These are phyloP conservation scores for Huntiella decipiens DNA, from an alignment of 2,329 filamentous ascomycete genomes.

Conservation along the genomic window DNA sequence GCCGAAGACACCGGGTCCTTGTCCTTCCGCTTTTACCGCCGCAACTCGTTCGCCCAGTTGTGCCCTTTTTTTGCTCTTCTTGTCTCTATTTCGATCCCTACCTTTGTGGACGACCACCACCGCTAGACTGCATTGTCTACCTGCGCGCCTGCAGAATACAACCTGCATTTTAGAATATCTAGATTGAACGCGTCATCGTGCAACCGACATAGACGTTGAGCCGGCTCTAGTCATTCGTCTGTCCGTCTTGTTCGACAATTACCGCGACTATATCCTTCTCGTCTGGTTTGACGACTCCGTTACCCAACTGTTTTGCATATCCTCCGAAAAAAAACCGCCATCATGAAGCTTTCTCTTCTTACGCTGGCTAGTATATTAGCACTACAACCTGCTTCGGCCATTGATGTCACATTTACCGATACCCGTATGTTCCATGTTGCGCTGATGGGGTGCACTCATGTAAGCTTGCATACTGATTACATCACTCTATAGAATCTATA, in stretches of 20 bases:
- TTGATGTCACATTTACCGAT: conserved; percentile 17
- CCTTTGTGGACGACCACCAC: no score
- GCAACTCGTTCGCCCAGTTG: no score
- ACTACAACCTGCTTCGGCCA: conserved; percentile 8
- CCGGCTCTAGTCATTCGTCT: no score
- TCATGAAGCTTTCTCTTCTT: conserved; percentile 11
- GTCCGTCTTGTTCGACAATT: conserved; percentile 1
- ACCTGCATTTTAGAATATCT: background rate
- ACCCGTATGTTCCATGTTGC: conserved; percentile 11
- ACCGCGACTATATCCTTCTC: background rate
- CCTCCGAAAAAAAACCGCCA: background rate
- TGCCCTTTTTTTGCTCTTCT: no score
- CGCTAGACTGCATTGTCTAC: no score
- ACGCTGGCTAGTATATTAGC: conserved; percentile 7
- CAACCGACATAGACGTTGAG: no score
- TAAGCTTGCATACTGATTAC: no score
- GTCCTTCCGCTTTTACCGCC: no score
- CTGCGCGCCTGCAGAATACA: no score
- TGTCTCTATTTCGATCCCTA: no score
- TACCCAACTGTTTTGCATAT: background rate
- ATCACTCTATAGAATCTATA: conserved; percentile 24
- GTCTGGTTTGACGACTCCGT: background rate
- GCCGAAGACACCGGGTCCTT: no score
- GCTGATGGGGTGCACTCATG: no score
- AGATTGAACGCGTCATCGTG: background rate